Conservation (phyloP, 495 filamentous ascomycete genomes). For the Lophium mytilinum region DNA sequence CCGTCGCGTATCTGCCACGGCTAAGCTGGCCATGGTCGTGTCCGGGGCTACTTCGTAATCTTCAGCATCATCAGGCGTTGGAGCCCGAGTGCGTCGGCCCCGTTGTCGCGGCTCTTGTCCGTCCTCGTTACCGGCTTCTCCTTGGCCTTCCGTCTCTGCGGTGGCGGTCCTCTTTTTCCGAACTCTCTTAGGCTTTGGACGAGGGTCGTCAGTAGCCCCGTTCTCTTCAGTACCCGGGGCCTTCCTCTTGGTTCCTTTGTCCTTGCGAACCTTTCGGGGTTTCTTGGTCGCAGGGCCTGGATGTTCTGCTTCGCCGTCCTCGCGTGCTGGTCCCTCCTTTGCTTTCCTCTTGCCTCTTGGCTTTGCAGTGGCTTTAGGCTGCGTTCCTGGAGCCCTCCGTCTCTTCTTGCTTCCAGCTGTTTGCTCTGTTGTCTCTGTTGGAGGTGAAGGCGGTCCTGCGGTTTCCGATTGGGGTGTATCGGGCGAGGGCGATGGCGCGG, state of each 20-base stretch:
- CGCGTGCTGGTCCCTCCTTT: neutral
- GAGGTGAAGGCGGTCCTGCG: no score
- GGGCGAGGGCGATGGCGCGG: no score
- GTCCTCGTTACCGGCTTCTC: neutral
- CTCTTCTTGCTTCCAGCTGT: no score
- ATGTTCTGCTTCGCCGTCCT: neutral
- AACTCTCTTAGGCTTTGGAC: neutral
- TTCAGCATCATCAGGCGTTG: conserved; percentile 74
- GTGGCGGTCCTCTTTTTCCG: neutral
- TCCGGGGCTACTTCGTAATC: conserved; percentile 57
- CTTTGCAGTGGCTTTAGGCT: neutral
- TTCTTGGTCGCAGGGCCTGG: conserved; percentile 21
- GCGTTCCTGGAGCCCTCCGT: neutral
- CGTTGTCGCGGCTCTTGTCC: neutral
- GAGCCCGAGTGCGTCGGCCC: conserved; percentile 36
- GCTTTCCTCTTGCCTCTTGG: conserved; percentile 9
- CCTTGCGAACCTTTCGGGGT: conserved; percentile 11
- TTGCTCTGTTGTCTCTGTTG: no score
- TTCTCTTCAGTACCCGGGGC: neutral
- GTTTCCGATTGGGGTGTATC: no score
- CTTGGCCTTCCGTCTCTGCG: conserved; percentile 8
- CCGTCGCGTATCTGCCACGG: conserved; percentile 57
- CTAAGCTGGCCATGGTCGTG: conserved; percentile 77
- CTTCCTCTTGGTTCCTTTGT: conserved; percentile 9
- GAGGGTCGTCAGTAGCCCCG: neutral